Base-by-base conservation (phyloP, 805 yeast genomes). In the Saitoella complicata region DNA sequence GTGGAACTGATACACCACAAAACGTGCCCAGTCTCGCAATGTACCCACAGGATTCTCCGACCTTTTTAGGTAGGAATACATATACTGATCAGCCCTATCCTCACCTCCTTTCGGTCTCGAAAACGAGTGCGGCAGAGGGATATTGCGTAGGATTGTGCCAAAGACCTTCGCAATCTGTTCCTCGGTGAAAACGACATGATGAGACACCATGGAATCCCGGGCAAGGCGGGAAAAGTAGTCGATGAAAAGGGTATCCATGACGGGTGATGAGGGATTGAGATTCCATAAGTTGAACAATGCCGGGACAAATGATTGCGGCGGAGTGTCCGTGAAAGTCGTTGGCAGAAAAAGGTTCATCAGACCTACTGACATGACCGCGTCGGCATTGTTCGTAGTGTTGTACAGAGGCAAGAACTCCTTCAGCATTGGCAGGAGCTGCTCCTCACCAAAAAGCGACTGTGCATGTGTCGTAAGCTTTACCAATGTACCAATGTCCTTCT, bases 191-290 rank as follows among this genome's bases (percentile, higher is more conserved):
- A 21, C 21, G 21, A 21, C 21, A 21, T 21, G 21, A 21, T 21
- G 21, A 21, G 21, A 21, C 79, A 12, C 70, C 69, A 10, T 45
- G 42, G 38, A 43, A 40, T 21, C 31, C 37, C 10, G 52, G 51
- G 1, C 55, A 44, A 4, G 87, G 60, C 0, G 88, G 78, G 55
- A 70, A 76, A 0, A 82, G 68, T 2, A 86, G 67, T 9, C 78
- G 60, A n/a, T 65, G 60, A 1, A 32, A 34, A 21, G n/a, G 9
- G 43, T 31, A 10, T 11, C 9, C 29, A n/a, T 40, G 38, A 11
- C 39, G 2, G 39, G 10, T 9, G 13, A 12, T n/a, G 12, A 43
- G 6, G 31, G 8, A 21, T 61, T 57, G 43, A 57, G 62, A 33
- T 37, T 10, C 37, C 29, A 6, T 30, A 37, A 30, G 11, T 32